phyloP scores from a whole-genome alignment of 805 yeast species.

The Candida jianshihensis region DNA sequence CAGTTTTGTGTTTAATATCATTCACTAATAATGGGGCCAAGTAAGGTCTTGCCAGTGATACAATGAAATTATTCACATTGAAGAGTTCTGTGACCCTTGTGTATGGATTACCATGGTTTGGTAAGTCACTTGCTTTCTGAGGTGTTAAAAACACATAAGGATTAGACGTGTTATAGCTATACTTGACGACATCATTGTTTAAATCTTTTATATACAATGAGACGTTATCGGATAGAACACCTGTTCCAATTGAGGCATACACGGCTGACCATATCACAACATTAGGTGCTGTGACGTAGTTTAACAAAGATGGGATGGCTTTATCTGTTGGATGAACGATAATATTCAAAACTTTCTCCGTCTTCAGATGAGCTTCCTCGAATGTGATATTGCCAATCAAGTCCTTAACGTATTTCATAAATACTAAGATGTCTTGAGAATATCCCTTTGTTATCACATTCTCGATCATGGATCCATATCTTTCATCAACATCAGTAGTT shows the following conservation, averaged over 20 bases:
- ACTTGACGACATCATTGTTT: constrained; percentile 53
- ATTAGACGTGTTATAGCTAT: constrained; percentile 30
- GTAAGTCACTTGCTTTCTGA: constrained; percentile 38
- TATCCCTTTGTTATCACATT: constrained; percentile 74
- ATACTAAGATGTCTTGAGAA: constrained; percentile 76
- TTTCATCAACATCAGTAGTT: constrained; percentile 48
- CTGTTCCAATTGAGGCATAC: constrained; percentile 75
- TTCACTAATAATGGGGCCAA: constrained; percentile 83
- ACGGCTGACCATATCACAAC: constrained; percentile 87
- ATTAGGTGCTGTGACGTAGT: constrained; percentile 90
- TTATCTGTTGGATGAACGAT: constrained; percentile 76
- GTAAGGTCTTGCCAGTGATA: constrained; percentile 89
- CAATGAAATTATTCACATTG: constrained; percentile 89
- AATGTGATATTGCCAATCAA: constrained; percentile 81
- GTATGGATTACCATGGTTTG: constrained; percentile 61
- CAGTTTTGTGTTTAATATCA: constrained; percentile 66
- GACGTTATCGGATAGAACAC: constrained; percentile 51
- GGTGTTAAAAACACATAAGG: constrained; percentile 30
- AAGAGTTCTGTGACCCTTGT: constrained; percentile 85
- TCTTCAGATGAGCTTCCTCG: constrained; percentile 81
- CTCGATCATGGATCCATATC: constrained; percentile 64
- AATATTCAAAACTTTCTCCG: constrained; percentile 76
- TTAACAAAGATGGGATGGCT: constrained; percentile 65
- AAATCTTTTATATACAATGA: constrained; percentile 54
- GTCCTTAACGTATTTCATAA: constrained; percentile 69